Conservation (phyloP, 176 grass and related monocot species). For the Carex cristatella region DNA sequence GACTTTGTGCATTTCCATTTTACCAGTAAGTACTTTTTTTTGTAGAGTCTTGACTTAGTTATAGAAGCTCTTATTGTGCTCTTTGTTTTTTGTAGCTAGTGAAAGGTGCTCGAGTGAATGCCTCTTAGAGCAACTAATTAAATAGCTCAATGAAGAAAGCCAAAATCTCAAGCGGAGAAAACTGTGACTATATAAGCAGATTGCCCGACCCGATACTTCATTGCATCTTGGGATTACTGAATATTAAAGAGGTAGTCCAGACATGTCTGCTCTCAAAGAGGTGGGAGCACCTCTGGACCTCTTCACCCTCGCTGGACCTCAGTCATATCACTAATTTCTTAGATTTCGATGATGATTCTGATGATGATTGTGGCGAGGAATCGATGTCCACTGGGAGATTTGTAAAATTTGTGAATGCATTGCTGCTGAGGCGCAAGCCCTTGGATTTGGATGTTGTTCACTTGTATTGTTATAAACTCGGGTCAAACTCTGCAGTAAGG, state of each 20-base stretch:
- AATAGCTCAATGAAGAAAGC: no score
- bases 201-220: neutral
- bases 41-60: no score
- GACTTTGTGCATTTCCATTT: no score
- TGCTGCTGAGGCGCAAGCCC: neutral
- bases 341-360: neutral
- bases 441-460: neutral
- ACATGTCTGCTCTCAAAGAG: conserved; percentile 11
- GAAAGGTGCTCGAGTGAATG: no score
- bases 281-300: neutral
- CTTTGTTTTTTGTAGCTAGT: no score
- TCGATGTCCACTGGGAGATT: neutral
- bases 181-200: neutral
- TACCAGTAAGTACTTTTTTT: no score
- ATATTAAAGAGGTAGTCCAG: neutral
- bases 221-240: neutral
- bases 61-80: no score
- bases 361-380: no score
- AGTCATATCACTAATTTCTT: no score
- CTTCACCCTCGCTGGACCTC: neutral
- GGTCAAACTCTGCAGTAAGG: neutral
- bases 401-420: neutral
- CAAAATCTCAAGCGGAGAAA: neutral
- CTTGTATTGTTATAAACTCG: neutral
- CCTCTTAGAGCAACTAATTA: no score